These are phyloP conservation scores for Epichloe hybrida DNA, from an alignment of 2,329 filamentous ascomycete species.

Conservation along the genomic window DNA sequence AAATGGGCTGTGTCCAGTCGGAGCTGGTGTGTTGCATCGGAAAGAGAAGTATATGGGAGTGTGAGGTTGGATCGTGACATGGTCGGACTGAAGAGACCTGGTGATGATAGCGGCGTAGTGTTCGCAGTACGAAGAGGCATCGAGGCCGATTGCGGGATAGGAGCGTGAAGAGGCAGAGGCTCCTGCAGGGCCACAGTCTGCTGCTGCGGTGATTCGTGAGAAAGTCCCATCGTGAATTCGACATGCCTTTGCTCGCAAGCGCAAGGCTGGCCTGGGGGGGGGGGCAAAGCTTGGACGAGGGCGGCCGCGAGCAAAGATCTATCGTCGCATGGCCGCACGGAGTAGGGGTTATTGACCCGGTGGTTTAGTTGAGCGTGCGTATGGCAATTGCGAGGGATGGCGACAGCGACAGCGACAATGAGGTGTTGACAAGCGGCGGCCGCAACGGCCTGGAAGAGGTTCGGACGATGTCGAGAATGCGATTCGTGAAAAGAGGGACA, in stretches of 20 bases:
- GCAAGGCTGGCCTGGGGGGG: constrained; percentile 2
- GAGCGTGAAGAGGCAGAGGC: constrained; percentile 15
- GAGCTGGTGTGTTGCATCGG: constrained; percentile 39
- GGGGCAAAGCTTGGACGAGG: not conserved
- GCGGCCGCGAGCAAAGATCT: constrained; percentile 6
- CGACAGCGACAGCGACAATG: not conserved
- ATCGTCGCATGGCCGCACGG: constrained; percentile 7
- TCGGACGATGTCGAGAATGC: not conserved
- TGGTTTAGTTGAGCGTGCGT: not conserved
- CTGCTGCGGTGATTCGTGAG: constrained; percentile 4
- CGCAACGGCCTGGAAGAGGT: not conserved
- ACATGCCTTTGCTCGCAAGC: constrained; percentile 7
- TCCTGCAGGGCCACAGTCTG: constrained; percentile 1
- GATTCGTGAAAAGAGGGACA: not conserved
- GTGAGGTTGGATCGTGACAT: constrained; percentile 27
- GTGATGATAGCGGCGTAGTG: constrained; percentile 47
- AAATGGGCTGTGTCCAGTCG: constrained; percentile 41
- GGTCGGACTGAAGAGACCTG: constrained; percentile 46
- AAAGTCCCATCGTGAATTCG: constrained; percentile 9
- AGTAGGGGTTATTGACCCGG: not conserved
- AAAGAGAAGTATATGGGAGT: constrained; percentile 27
- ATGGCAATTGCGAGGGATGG: not conserved
- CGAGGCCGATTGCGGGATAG: constrained; percentile 23
- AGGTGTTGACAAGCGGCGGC: not conserved
- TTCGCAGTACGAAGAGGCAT: constrained; percentile 34